Evolutionary conservation across 2,329 filamentous ascomycete genomes (phyloP), one percentile per base, ranked within the genome.

Genomic region (Rhinocladiella similis): DNA sequence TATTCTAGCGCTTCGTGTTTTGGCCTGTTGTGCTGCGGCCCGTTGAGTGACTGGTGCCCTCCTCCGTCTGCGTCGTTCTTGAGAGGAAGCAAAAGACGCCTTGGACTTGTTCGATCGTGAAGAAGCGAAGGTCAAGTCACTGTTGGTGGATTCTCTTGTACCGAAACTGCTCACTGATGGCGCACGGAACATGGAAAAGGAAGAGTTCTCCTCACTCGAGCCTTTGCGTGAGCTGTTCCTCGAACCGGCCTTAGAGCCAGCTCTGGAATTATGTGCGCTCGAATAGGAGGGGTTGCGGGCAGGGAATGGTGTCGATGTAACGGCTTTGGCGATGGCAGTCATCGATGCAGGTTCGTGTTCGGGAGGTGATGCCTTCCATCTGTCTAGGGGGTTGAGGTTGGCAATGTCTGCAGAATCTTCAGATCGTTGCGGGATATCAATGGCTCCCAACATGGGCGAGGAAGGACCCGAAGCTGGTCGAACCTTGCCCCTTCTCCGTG

Each of bases 401-500:
- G 74, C 68, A 39, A 72, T 67, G 63, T 82, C 75, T 64, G 67
- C 52, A 19, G 74, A 79, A 1, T 84, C 57, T 5, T 14, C 29
- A 20, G 41, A 12, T 33, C 46, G 46, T 14, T 54, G 50, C 10
- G 90, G 89, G 53, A 96, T 92, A 61, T 92, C 85, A 60, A 96
- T 86, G 4, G 86, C 83, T 22, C 84, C 81, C 45, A 87, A 75
- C 63, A 87, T 83, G 1, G 90, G 89, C 3, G 90, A 92, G 16
- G 81, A 84, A 27, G 83, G 85, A 61, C 87, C 81, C 12, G 62
- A 66, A 1, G 66, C 59, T 56, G 83, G 78, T 47, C 86, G 83
- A 53, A 88, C 85, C 75, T 96, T 96, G 65, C 89, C 87, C 60
- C 91, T 83, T 54, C 91, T 84, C 42, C 91, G 85, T 55, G 91